Base-by-base conservation (phyloP, 176 grass and related monocot species). In the Puya raimondii region DNA sequence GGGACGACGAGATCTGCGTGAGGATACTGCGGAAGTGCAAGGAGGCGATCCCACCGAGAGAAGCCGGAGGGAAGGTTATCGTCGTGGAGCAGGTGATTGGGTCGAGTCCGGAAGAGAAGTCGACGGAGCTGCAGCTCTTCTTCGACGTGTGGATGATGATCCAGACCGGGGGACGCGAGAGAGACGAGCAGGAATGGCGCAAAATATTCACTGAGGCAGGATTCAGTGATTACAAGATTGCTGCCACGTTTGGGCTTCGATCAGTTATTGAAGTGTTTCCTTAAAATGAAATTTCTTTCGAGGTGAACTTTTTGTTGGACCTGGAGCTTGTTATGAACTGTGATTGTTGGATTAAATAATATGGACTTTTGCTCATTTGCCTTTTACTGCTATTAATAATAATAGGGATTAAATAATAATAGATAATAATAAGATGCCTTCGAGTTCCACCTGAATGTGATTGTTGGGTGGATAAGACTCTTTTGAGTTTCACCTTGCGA, bases 241-340 rank as follows among this genome's bases (percentile, higher is more conserved):
- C 74, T 48, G 22, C 81, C 1, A 6, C 69, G 5, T 79, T 82
- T 1, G 83, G 72, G 3, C 50, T 87, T 26, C 58, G 86, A n/a
- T 85, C 84, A 7, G 65, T 95, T 10, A 85, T 95, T 26, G 81
- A 90, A 72, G 67, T 85, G 1, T 90, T 87, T 61, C 83, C 76
- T 14, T 90, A n/a, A 77, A 1, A 26, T 12, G 8, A 18, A 64
- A 51, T 0, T 57, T 5, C 9, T 57, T 17, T 17, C 4, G 3
- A 16, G 1, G 53, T 57, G 15, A 53, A 53, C 15, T 12, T 11
- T 12, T 15, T 12, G 11, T 0, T 53, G 15, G 2, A 53, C 25
- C 2, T 26, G 25, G 25, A 2, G 25, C 25, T 26, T 26, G 25
- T 26, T 26, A 26, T 26, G 25, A 2, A 2, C 2, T 2, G 25